Base-by-base conservation (phyloP, 176 grass and related monocot genomes). In the Paspalum notatum region DNA sequence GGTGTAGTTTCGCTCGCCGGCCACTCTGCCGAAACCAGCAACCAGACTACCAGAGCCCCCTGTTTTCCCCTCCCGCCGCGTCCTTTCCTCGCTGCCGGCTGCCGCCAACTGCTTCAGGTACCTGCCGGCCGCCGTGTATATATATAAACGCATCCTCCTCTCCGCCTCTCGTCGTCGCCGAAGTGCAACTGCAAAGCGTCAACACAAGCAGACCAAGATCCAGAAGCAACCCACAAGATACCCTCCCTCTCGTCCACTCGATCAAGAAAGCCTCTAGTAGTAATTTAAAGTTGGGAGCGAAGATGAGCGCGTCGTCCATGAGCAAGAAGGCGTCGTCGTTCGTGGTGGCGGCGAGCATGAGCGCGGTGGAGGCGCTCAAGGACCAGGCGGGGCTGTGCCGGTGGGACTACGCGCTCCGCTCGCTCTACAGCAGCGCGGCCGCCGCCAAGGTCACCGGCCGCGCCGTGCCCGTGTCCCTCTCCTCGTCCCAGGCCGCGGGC, bases 331-430 rank as follows among this genome's bases (percentile, higher is more conserved):
- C 77, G 16, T 76, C 82, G 72, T 91, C 86, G 42, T 20, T 90
- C 39, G 87, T 91, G 64, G 91, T 91, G 52, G 76, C 89, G 14
- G 76, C 80, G 66, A 89, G 72, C 85, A 89, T 94, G 78, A 87
- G 82, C 42, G 71, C 92, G 0, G 86, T 91, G 71, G 92, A 94
- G 83, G 89, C 86, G 57, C 89, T 94, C 80, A 91, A 94, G 86
- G 92, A 94, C 57, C 92, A 91, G 74, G 92, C 53, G 7, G 86
- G 92, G 12, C 76, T 94, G 39, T 94, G 86, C 80, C 85, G 89
- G 18, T 94, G 83, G 92, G 82, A 91, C 89, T 91, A 94, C 44
- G 83, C 92, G 15, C 68, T 94, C 44, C 52, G 86, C 0, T 94
- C 84, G 0, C 20, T 91, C 51, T 88, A 89, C 80, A 81, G 81